A percentile compares a stretch with the other conserved stretches of the same genome.
phyloP scores from a whole-genome alignment of 164 flowering plant genomes.

The Chimonanthus praecox region DNA sequence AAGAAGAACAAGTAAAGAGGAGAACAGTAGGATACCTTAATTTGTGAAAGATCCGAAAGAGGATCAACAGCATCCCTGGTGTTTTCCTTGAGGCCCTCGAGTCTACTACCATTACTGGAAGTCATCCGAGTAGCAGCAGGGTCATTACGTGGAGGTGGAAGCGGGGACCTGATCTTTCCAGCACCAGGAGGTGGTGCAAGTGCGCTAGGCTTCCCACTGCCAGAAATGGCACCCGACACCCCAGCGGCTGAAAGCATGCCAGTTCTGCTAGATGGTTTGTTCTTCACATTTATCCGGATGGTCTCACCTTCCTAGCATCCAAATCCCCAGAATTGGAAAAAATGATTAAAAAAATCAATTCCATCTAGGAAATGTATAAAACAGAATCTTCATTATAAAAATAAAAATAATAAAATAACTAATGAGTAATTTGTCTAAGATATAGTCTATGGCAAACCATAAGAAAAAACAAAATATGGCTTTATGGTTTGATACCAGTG shows the following conservation, averaged over 20 bases:
- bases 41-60: slow-evolving; percentile 71
- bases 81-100: slow-evolving; percentile 40
- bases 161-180: slow-evolving; percentile 66
- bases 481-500: background rate
- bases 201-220: slow-evolving; percentile 40
- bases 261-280: slow-evolving; percentile 67
- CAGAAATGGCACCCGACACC: slow-evolving; percentile 48
- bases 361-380: background rate
- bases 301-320: slow-evolving; percentile 93
- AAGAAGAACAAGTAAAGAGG: background rate
- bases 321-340: slow-evolving; percentile 4
- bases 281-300: slow-evolving; percentile 86
- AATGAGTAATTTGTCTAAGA: background rate
- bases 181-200: slow-evolving; percentile 84
- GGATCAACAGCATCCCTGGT: slow-evolving; percentile 47
- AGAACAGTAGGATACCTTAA: slow-evolving; percentile 48
- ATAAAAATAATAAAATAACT: background rate
- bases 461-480: background rate
- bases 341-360: slow-evolving; percentile 3
- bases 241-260: slow-evolving; percentile 96
- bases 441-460: background rate
- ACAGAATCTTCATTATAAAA: background rate
- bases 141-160: slow-evolving; percentile 98
- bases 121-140: slow-evolving; percentile 59
- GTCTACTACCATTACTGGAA: slow-evolving; percentile 30